phyloP scores from a whole-genome alignment of 1,139 yeast genomes.

The Hanseniaspora sp. region DNA sequence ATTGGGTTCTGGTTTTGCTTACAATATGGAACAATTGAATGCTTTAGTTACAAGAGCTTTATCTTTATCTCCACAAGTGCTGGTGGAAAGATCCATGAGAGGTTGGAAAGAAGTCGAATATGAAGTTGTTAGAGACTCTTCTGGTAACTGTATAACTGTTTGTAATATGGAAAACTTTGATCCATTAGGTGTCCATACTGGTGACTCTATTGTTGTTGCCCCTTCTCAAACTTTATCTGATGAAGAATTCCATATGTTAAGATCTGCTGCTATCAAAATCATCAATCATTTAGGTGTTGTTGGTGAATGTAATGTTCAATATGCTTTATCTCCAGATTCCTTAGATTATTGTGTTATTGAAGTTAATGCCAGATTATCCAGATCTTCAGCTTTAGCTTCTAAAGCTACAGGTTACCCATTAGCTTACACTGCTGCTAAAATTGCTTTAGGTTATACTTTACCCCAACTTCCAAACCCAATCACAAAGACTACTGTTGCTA shows the following conservation, averaged over 20 bases:
- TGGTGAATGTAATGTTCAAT: slow-evolving; percentile 98
- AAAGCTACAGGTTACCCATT: slow-evolving; percentile 98
- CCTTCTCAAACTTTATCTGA: slow-evolving; percentile 96
- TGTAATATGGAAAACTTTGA: slow-evolving; percentile 99
- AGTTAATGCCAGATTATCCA: slow-evolving; percentile 92
- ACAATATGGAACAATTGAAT: slow-evolving; percentile 66
- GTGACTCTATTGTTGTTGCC: slow-evolving; percentile 97
- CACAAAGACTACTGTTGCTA: slow-evolving; percentile 89
- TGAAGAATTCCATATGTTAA: slow-evolving; percentile 94
- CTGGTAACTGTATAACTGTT: slow-evolving; percentile 93
- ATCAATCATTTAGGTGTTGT: slow-evolving; percentile 97
- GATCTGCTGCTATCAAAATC: slow-evolving; percentile 93
- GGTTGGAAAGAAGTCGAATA: slow-evolving; percentile 99
- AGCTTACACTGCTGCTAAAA: slow-evolving; percentile 97
- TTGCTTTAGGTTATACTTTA: slow-evolving; percentile 85
- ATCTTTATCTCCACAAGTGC: slow-evolving; percentile 83
- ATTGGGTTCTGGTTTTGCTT: slow-evolving; percentile 94
- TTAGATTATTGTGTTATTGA: slow-evolving; percentile 92
- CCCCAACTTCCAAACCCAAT: slow-evolving; percentile 95
- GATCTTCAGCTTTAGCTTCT: slow-evolving; percentile 96
- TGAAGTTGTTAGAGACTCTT: slow-evolving; percentile 95
- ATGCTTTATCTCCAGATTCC: slow-evolving; percentile 91
- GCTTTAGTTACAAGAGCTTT: slow-evolving; percentile 81
- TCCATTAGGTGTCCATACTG: slow-evolving; percentile 96
- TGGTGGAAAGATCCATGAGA: slow-evolving; percentile 91